Conservation (phyloP, 1,139 yeast genomes). For the Saccharomycopsis hybrid region DNA sequence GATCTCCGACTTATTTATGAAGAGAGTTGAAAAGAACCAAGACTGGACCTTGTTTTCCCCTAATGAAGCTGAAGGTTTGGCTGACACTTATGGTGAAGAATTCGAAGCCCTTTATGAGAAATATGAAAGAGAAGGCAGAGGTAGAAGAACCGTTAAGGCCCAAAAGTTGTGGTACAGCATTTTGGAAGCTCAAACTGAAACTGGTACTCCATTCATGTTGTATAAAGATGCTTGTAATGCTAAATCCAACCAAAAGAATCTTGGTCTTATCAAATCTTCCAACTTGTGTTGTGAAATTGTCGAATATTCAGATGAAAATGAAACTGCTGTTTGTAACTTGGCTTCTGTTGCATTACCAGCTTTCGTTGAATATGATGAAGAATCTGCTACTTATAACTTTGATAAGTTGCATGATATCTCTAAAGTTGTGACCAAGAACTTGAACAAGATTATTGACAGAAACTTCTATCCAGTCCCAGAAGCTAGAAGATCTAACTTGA, state of each 20-base stretch:
- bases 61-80: slow-evolving; percentile 77
- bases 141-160: slow-evolving; percentile 68
- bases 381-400: slow-evolving; percentile 57
- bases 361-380: slow-evolving; percentile 43
- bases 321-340: slow-evolving; percentile 86
- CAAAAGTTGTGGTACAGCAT: slow-evolving; percentile 87
- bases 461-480: slow-evolving; percentile 73
- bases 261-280: slow-evolving; percentile 82
- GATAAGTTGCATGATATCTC: slow-evolving; percentile 63
- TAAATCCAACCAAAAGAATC: slow-evolving; percentile 79
- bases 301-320: slow-evolving; percentile 81
- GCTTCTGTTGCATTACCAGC: slow-evolving; percentile 84
- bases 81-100: slow-evolving; percentile 77
- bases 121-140: slow-evolving; percentile 69
- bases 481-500: slow-evolving; percentile 62
- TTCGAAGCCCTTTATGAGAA: slow-evolving; percentile 63
- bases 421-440: slow-evolving; percentile 67
- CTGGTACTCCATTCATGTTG: slow-evolving; percentile 89
- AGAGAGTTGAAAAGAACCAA: slow-evolving; percentile 70
- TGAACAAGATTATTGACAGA: slow-evolving; percentile 72
- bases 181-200: slow-evolving; percentile 84
- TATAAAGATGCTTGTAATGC: slow-evolving; percentile 84
- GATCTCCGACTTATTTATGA: slow-evolving; percentile 88
- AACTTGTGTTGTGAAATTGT: slow-evolving; percentile 88
- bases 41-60: slow-evolving; percentile 88